Conservation (phyloP, 352 stramenopile species). For the Aphanomyces cochlioides region DNA sequence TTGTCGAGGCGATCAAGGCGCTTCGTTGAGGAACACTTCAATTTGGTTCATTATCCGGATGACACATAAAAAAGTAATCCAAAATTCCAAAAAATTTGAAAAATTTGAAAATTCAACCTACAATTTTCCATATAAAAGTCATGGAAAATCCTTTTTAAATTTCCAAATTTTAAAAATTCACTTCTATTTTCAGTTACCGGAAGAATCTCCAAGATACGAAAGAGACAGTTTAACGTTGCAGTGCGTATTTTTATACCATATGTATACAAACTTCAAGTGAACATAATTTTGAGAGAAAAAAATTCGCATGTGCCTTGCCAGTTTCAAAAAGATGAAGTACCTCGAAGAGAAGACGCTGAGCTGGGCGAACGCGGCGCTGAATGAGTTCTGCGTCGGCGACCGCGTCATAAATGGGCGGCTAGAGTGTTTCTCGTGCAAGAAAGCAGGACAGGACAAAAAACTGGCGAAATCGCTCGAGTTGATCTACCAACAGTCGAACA, state of each 20-base stretch:
- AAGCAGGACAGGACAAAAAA: constrained; percentile 88
- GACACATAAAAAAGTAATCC: too few relatives aligned
- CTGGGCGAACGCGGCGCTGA: constrained; percentile 87
- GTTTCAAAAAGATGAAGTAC: constrained; percentile 83
- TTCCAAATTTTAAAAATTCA: too few relatives aligned
- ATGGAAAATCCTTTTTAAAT: too few relatives aligned
- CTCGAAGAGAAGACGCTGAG: constrained; percentile 87
- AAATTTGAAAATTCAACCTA: too few relatives aligned
- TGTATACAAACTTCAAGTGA: constrained; percentile 16
- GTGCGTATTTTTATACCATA: constrained; percentile 18
- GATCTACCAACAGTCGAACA: constrained; percentile 57
- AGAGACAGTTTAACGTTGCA: constrained; percentile 3
- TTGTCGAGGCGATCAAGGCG: too few relatives aligned
- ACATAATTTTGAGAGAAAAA: constrained; percentile 7
- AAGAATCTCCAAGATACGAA: not conserved
- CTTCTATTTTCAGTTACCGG: too few relatives aligned
- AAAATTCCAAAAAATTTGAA: too few relatives aligned
- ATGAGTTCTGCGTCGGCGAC: constrained; percentile 82
- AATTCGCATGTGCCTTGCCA: not conserved
- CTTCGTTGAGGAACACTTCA: too few relatives aligned
- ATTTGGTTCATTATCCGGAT: too few relatives aligned
- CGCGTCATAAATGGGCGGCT: constrained; percentile 82
- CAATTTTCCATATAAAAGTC: too few relatives aligned
- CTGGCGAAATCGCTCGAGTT: constrained; percentile 86
- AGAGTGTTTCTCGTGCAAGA: constrained; percentile 92